phyloP scores from a whole-genome alignment of 164 flowering plant genomes.

The Amborella trichopoda region DNA sequence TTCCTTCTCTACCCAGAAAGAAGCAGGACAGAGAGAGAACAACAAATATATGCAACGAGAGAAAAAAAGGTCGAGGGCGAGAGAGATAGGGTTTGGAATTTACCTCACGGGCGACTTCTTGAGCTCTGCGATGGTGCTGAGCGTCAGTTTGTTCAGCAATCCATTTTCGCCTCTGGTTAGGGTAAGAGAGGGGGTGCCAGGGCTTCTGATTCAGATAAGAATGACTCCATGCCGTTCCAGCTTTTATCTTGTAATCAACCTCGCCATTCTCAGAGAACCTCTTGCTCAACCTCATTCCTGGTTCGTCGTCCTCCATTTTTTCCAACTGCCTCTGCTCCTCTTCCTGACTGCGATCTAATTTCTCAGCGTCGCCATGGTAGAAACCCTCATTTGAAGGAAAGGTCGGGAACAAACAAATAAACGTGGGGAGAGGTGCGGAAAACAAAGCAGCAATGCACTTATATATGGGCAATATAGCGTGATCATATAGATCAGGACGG shows the following conservation, averaged over 20 bases:
- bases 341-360: too few species aligned
- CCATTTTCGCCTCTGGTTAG: constrained; percentile 98
- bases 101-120: constrained; percentile 90
- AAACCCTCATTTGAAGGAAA: too few species aligned
- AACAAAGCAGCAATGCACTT: too few species aligned
- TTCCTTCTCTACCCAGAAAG: too few species aligned
- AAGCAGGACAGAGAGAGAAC: neutral
- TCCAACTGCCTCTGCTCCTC: too few species aligned
- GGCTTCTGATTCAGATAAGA: constrained; percentile 90
- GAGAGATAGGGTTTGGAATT: neutral
- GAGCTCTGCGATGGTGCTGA: constrained; percentile 45
- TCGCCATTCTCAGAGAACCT: constrained; percentile 39
- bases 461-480: too few species aligned
- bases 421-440: too few species aligned
- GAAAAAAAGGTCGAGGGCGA: neutral
- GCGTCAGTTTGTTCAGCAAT: constrained; percentile 89
- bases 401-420: too few species aligned
- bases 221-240: constrained; percentile 98
- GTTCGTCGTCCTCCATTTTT: constrained; percentile 15
- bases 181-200: constrained; percentile 99
- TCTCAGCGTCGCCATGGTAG: too few species aligned
- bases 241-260: constrained; percentile 73
- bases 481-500: too few species aligned
- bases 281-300: constrained; percentile 46
- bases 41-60: neutral